Base-by-base conservation (phyloP, 2,329 filamentous ascomycete species). In the Thelonectria discophora region DNA sequence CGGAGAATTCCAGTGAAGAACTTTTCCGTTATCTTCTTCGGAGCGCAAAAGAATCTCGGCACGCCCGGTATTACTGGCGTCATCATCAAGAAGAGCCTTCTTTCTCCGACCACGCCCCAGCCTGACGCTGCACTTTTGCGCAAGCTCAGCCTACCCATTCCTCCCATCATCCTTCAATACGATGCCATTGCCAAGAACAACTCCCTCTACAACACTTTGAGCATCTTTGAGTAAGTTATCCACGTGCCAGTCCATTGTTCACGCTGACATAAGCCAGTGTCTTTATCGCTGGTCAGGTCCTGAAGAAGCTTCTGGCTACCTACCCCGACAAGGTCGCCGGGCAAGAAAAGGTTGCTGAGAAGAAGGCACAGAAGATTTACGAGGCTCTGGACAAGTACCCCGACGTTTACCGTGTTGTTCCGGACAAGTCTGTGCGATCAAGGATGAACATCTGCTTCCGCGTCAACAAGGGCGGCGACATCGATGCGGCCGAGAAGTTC, bases 381-480 rank as follows among this genome's bases (percentile, higher is more conserved):
- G 81, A 77, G 1, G 88, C 88, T 1, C 83, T 98, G 8, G 94
- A 97, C 68, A 86, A 86, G 46, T 82, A 91, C 69, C 85, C 91
- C 0, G 80, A 88, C 0, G 79, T 90, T n/a, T 98, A 96, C 80
- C 83, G 81, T 60, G 76, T 97, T 32, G 88, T 97, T 0, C 92
- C 93, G 0, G 85, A 90, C 68, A 91, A 90, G 78, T 81, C 81
- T 20, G 90, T 85, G 3, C 90, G 94, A 58, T 97, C 92, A 70
- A 84, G 93, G 57, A 97, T 98, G 91, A 98, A 98, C 78, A 91
- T 98, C 60, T 97, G 93, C 83, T 97, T 97, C 84, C 83, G 93
- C 15, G 84, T 97, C 17, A 81, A 69, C 66, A 82, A 81, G 75
- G 76, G 81, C 49, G 85, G 83, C 46, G 86, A 89, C 43, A 80